These are phyloP conservation scores for Rhodotorula graminis DNA, from an alignment of 768 basidiomycete species.

Conservation along the genomic window DNA sequence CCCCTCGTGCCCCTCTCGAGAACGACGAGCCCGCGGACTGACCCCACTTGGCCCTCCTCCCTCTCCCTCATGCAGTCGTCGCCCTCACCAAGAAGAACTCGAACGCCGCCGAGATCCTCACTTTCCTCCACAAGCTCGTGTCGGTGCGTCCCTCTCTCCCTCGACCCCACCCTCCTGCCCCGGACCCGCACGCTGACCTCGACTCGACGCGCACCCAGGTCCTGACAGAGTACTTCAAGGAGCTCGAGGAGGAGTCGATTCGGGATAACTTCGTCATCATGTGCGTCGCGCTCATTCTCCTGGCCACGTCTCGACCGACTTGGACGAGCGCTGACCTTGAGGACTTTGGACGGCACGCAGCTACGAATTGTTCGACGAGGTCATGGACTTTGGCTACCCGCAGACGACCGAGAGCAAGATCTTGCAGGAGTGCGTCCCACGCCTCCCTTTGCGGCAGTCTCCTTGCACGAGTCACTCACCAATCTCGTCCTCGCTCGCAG, in stretches of 20 bases:
- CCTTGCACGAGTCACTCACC: background rate
- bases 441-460: too few relatives aligned
- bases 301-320: background rate
- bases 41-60: too few relatives aligned
- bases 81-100: constrained; percentile 92
- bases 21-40: background rate
- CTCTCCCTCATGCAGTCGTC: constrained; percentile 59
- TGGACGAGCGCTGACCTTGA: background rate
- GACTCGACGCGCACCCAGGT: constrained; percentile 55
- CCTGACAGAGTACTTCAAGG: constrained; percentile 97
- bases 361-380: constrained; percentile 96
- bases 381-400: constrained; percentile 99
- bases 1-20: background rate
- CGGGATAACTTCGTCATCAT: constrained; percentile 99
- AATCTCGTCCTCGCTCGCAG: constrained; percentile 47
- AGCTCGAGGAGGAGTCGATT: constrained; percentile 97
- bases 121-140: constrained; percentile 86
- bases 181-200: background rate
- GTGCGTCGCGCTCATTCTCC: background rate
- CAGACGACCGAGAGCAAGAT: constrained; percentile 99
- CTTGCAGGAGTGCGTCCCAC: constrained; percentile 70
- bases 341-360: background rate
- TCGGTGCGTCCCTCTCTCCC: constrained; percentile 32
- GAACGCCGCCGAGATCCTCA: constrained; percentile 91
- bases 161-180: too few relatives aligned